A percentile compares a stretch with the other conserved stretches of the same genome.
These are phyloP conservation scores for Lactifluus piperatus DNA, from an alignment of 768 basidiomycete species.

Conservation along the genomic window DNA sequence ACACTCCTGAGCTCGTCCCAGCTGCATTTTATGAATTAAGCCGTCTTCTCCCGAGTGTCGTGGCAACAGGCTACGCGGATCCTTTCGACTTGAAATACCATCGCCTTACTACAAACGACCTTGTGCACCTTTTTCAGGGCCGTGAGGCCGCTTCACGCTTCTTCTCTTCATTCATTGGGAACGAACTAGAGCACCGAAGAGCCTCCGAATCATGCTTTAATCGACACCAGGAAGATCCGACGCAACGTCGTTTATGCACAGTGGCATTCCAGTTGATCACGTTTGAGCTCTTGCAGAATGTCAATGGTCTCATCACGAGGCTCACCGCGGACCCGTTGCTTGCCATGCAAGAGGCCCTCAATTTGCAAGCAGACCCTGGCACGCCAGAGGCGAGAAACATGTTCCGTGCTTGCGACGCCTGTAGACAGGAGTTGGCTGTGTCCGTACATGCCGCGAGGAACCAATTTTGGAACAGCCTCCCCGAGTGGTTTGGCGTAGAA, in stretches of 20 bases:
- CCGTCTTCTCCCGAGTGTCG: slow-evolving; percentile 54
- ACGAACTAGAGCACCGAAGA: slow-evolving; percentile 59
- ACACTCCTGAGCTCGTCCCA: slow-evolving; percentile 51
- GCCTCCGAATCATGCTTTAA: slow-evolving; percentile 30
- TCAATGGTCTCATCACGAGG: slow-evolving; percentile 17
- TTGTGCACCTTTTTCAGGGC: slow-evolving; percentile 53
- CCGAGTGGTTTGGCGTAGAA: slow-evolving; percentile 20
- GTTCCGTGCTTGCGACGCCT: slow-evolving; percentile 16
- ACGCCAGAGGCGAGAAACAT: slow-evolving; percentile 7
- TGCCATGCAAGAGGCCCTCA: slow-evolving; percentile 19
- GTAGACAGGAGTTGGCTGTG: slow-evolving; percentile 10
- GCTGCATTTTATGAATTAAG: slow-evolving; percentile 78
- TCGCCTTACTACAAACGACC: slow-evolving; percentile 42
- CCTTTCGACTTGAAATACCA: slow-evolving; percentile 30
- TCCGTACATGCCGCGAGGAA: slow-evolving; percentile 16
- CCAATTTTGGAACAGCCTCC: slow-evolving; percentile 17
- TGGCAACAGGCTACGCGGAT: slow-evolving; percentile 42
- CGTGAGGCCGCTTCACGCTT: slow-evolving; percentile 66
- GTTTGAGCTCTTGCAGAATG: slow-evolving; percentile 18
- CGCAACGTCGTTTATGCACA: slow-evolving; percentile 11
- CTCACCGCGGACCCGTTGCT: slow-evolving; percentile 19
- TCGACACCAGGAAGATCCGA: slow-evolving; percentile 5
- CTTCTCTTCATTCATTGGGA: slow-evolving; percentile 69
- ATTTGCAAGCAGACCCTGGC: slow-evolving; percentile 8
- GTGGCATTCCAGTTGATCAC: slow-evolving; percentile 18